Conservation (phyloP, 2,329 filamentous ascomycete genomes). For the Talaromyces rugulosus region DNA sequence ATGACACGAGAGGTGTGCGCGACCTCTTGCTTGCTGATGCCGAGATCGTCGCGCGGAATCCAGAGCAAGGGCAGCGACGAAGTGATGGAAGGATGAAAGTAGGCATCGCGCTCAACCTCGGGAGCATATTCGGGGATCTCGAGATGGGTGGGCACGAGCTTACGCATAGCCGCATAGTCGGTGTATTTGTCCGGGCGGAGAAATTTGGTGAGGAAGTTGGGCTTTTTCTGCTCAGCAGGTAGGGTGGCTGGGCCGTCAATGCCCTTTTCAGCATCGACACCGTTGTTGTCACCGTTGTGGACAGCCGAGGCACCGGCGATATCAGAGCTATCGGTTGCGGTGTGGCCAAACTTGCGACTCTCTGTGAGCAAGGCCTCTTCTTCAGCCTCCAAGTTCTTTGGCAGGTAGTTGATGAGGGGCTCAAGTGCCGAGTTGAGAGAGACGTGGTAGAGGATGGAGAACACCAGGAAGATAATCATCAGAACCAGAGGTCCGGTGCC, state of each 20-base stretch:
- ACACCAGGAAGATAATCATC: conserved; percentile 71
- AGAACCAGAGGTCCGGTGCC: conserved; percentile 67
- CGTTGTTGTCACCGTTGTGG: conserved; percentile 17
- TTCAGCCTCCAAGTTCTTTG: conserved; percentile 63
- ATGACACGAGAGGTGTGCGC: conserved; percentile 67
- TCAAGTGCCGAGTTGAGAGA: conserved; percentile 66
- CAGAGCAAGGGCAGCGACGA: conserved; percentile 67
- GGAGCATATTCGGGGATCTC: conserved; percentile 57
- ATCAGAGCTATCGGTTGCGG: conserved; percentile 16
- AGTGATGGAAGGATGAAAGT: conserved; percentile 67
- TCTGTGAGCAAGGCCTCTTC: conserved; percentile 46
- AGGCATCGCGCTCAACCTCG: conserved; percentile 63
- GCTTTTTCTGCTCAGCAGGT: conserved; percentile 26
- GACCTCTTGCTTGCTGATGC: conserved; percentile 74
- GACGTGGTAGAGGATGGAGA: conserved; percentile 72
- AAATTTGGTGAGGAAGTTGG: conserved; percentile 49
- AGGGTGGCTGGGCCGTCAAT: conserved; percentile 8
- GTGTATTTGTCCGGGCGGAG: conserved; percentile 73
- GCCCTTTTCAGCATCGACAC: conserved; percentile 33
- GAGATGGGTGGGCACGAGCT: conserved; percentile 59
- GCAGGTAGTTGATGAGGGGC: conserved; percentile 74
- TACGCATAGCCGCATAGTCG: conserved; percentile 67
- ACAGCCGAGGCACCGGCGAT: conserved; percentile 24
- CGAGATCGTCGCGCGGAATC: conserved; percentile 72
- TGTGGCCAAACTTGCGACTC: conserved; percentile 22